phyloP scores from a whole-genome alignment of 176 grass and related monocot species.

The Poa pratensis region DNA sequence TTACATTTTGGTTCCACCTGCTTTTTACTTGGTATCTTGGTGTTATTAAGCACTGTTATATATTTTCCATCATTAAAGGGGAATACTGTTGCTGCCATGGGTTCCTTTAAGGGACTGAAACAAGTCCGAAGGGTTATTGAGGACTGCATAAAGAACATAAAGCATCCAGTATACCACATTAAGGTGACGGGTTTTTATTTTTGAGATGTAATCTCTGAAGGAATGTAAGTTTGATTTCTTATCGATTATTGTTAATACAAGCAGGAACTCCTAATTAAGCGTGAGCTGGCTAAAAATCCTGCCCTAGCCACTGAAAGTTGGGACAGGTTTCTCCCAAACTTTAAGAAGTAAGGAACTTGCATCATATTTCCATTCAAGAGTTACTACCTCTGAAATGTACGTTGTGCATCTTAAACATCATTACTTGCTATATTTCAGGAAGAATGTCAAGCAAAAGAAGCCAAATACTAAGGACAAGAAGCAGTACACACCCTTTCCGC shows the following conservation, averaged over 20 bases:
- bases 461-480: conserved; percentile 94
- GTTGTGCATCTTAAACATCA: conserved; percentile 6
- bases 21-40: conserved; percentile 6
- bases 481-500: conserved; percentile 94
- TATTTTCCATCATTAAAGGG: conserved; percentile 61
- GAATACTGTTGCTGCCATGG: conserved; percentile 92
- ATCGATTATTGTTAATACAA: conserved; percentile 32
- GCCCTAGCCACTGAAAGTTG: conserved; percentile 87
- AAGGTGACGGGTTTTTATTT: conserved; percentile 60
- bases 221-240: conserved; percentile 14
- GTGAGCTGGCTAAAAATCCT: conserved; percentile 93
- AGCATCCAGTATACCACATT: conserved; percentile 98
- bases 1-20: background rate
- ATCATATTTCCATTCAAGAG: conserved; percentile 8
- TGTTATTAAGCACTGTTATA: conserved; percentile 6
- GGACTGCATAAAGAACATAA: conserved; percentile 83
- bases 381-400: conserved; percentile 22
- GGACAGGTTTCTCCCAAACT: conserved; percentile 95
- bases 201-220: conserved; percentile 14
- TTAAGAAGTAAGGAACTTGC: conserved; percentile 83
- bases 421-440: conserved; percentile 54
- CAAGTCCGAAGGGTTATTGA: conserved; percentile 85
- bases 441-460: conserved; percentile 97
- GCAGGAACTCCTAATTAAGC: conserved; percentile 91
- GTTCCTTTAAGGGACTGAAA: conserved; percentile 90